Evolutionary conservation across 768 basidiomycete genomes (phyloP), one percentile per base, ranked within the genome.

Genomic region (Suillus occidentalis): DNA sequence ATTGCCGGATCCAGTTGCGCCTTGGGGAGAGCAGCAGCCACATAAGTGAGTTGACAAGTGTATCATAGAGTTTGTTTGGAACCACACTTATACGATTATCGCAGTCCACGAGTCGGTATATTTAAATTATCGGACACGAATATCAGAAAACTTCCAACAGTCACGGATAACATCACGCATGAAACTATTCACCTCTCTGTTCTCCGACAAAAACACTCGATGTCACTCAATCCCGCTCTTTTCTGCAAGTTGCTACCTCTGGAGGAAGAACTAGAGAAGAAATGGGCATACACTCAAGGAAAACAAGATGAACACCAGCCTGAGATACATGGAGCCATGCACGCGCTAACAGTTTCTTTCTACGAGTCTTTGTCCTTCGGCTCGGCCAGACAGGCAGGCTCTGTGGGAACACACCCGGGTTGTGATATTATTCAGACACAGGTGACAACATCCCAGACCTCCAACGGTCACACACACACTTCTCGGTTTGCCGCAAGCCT

Each of bases 141-240:
- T 31, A 77, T 81, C 63, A 83, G 89, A 25, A 71, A 75, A 28
- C 69, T 88, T 34, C 88, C 89, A 2, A 81, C 76, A 1, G 55
- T 67, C 13, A 73, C 77, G 0, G 72, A 86, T 65, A 69, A 81
- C 28, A 65, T 80, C 4, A 89, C 89, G 0, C 80, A 85, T 57
- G 89, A 91, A 75, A 80, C 72, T 0, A 83, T 90, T 43, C 89
- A 90, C 67, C 76, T 83, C 5, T 90, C 89, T 16, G 87, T 86
- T 2, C 69, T 85, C 43, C 69, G 74, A 20, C 67, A 88, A 37
- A 68, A 65, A 18, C 67, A 72, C 18, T 73, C 71, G 16, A 59
- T 89, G 25, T 69, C 73, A 49, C 71, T 76, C n/a, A 72, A 85
- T 64, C 84, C 84, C 2, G 71, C 74, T 7, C 67, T 89, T 4